These are phyloP conservation scores for Teratosphaeria viscida DNA, from an alignment of 2,329 filamentous ascomycete genomes.

Conservation along the genomic window DNA sequence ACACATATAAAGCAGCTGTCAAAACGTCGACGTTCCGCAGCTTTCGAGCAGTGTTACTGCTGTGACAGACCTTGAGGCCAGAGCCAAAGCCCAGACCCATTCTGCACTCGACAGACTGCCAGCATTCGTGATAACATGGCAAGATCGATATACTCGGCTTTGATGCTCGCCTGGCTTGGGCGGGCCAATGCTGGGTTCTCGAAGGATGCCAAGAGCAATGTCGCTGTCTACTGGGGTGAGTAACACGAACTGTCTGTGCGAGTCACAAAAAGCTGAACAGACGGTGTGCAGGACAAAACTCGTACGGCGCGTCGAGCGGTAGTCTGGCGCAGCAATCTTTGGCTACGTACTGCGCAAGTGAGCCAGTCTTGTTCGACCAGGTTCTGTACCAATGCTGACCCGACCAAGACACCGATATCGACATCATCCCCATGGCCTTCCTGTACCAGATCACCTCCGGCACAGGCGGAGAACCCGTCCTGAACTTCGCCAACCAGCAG, in stretches of 20 bases:
- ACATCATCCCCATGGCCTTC: conserved; percentile 56
- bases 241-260: conserved; percentile 9
- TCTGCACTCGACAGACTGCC: background rate
- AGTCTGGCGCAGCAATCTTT: conserved; percentile 44
- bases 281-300: conserved; percentile 45
- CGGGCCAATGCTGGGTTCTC: background rate
- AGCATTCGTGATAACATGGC: background rate
- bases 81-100: background rate
- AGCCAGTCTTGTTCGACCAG: background rate
- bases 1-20: background rate
- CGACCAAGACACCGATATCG: conserved; percentile 33
- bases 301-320: conserved; percentile 37
- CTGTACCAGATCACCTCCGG: conserved; percentile 45
- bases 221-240: conserved; percentile 58
- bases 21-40: background rate
- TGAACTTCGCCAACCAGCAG: conserved; percentile 58
- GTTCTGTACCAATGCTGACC: background rate
- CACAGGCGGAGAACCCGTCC: conserved; percentile 37
- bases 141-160: background rate
- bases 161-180: background rate
- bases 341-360: conserved; percentile 44
- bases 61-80: background rate
- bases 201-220: conserved; percentile 29
- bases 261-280: conserved; percentile 14
- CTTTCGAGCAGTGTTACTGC: background rate